Evolutionary conservation across 805 yeast species (phyloP).

Genomic region (Spathaspora arborariae): DNA sequence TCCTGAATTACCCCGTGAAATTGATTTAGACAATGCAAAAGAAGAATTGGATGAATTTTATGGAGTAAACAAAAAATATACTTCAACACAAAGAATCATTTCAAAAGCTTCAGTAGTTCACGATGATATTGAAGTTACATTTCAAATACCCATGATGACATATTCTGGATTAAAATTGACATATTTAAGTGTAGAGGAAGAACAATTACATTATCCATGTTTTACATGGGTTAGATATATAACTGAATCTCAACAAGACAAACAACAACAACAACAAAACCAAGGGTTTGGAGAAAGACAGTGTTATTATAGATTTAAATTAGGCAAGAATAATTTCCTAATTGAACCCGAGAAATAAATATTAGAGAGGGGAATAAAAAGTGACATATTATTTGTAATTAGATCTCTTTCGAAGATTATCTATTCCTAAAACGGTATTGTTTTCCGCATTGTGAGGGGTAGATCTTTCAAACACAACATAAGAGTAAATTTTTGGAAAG

Average conservation of each 20-base stretch:
- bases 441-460: neutral
- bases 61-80: slow-evolving; percentile 23
- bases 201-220: slow-evolving; percentile 55
- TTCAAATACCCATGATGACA: slow-evolving; percentile 45
- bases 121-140: slow-evolving; percentile 25
- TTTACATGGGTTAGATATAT: slow-evolving; percentile 78
- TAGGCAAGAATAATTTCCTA: slow-evolving; percentile 12
- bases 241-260: slow-evolving; percentile 13
- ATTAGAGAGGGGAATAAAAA: too few relatives aligned
- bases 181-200: slow-evolving; percentile 64
- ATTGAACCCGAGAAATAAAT: too few relatives aligned
- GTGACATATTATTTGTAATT: too few relatives aligned
- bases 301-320: slow-evolving; percentile 19
- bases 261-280: neutral
- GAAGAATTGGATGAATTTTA: slow-evolving; percentile 26
- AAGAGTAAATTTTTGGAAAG: neutral
- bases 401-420: too few relatives aligned
- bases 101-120: neutral
- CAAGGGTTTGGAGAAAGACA: too few relatives aligned
- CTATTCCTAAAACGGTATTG: neutral
- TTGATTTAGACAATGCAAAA: slow-evolving; percentile 21
- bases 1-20: neutral
- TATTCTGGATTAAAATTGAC: slow-evolving; percentile 66
- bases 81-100: neutral
- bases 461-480: too few relatives aligned